Evolutionary conservation across 163 green algal species (phyloP).

Genomic region (Scenedesmus sp.): DNA sequence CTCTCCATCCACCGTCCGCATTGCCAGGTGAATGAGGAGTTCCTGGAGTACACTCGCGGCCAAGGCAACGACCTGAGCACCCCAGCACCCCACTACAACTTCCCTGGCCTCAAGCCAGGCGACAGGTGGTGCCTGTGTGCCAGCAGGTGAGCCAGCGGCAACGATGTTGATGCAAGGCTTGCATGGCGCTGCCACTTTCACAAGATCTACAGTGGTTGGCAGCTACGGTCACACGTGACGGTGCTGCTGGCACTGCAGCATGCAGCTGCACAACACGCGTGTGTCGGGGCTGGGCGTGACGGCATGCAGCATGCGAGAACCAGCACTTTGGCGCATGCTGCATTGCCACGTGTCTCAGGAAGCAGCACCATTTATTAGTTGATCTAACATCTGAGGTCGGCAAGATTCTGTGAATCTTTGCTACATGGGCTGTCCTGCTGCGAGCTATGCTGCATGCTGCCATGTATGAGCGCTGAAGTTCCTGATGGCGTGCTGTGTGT

Average conservation of each 20-base stretch:
- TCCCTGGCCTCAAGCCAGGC: conserved; percentile 71
- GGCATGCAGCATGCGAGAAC: not conserved
- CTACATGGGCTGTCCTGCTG: not conserved
- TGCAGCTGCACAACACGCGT: not conserved
- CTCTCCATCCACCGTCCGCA: not conserved
- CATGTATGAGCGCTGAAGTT: not conserved
- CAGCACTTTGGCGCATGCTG: not conserved
- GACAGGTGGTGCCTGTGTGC: conserved; percentile 62
- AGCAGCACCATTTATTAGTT: too few relatives aligned
- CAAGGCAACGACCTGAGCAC: conserved; percentile 75
- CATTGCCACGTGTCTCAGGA: not conserved
- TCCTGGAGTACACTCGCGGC: conserved; percentile 58
- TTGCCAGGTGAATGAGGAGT: conserved; percentile 63
- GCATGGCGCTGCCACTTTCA: not conserved
- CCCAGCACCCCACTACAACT: conserved; percentile 62
- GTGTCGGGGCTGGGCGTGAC: not conserved
- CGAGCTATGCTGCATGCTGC: not conserved
- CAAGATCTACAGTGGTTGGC: too few relatives aligned
- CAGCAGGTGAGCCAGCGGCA: conserved; percentile 27
- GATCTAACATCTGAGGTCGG: too few relatives aligned
- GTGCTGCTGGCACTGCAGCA: not conserved
- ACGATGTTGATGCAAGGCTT: not conserved
- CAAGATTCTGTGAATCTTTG: not conserved
- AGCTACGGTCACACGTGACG: not conserved
- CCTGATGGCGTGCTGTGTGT: not conserved